Conservation (phyloP, 192 early-diverging fungal genomes). For the Diversispora eburnea region DNA sequence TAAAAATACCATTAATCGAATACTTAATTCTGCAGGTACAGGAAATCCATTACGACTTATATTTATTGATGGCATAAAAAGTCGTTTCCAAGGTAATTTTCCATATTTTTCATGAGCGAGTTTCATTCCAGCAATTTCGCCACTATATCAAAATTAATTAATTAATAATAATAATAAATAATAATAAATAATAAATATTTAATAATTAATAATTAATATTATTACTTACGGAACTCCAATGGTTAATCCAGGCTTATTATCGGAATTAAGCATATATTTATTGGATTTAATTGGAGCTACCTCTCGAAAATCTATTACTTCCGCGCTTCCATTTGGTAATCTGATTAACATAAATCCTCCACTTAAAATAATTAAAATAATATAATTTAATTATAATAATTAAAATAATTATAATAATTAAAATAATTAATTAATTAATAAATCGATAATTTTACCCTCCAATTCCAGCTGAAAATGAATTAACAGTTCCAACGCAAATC, state of each 20-base stretch:
- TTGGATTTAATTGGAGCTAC: constrained; percentile 68
- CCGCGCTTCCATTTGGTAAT: constrained; percentile 50
- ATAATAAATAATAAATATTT: neutral
- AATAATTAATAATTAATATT: constrained; percentile 6
- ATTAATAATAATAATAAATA: constrained; percentile 20
- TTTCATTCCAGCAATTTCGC: constrained; percentile 86
- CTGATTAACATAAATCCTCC: constrained; percentile 92
- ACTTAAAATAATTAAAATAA: constrained; percentile 30
- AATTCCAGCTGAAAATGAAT: constrained; percentile 84
- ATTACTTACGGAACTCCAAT: constrained; percentile 70
- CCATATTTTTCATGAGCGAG: constrained; percentile 74
- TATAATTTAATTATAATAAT: neutral
- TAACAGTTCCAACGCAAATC: constrained; percentile 82
- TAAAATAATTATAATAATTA: neutral
- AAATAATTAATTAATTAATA: neutral
- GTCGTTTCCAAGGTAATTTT: constrained; percentile 72
- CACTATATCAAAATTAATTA: constrained; percentile 44
- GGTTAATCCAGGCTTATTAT: constrained; percentile 72
- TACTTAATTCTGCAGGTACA: constrained; percentile 46
- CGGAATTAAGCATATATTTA: constrained; percentile 75
- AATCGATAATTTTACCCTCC: constrained; percentile 51
- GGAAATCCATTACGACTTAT: constrained; percentile 74
- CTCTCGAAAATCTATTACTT: constrained; percentile 88
- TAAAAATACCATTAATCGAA: constrained; percentile 31
- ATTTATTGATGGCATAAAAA: constrained; percentile 75